Conservation (phyloP, 108 stramenopile genomes). For the Aurantiochytrium sp. region DNA sequence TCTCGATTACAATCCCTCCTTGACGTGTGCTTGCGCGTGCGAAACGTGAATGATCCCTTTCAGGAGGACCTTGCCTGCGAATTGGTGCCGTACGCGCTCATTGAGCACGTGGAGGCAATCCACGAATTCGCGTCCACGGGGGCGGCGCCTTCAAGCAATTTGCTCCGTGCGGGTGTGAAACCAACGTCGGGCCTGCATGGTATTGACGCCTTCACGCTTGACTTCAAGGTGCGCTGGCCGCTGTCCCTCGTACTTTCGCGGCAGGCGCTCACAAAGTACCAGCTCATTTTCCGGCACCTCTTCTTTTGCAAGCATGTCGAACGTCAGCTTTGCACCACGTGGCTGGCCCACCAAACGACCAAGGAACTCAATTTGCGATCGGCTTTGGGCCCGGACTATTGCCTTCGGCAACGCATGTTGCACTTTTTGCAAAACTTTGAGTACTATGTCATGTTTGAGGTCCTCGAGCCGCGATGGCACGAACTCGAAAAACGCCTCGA, state of each 20-base stretch:
- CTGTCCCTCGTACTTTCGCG: slow-evolving; percentile 73
- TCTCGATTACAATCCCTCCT: slow-evolving; percentile 75
- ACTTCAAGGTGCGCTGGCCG: slow-evolving; percentile 78
- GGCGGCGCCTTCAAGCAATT: not conserved
- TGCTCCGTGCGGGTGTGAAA: not conserved
- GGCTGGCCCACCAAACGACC: slow-evolving; percentile 79
- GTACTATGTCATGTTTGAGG: slow-evolving; percentile 93
- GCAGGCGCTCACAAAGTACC: slow-evolving; percentile 72
- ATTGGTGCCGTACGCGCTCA: slow-evolving; percentile 19
- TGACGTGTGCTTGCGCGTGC: slow-evolving; percentile 43
- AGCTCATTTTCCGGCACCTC: slow-evolving; percentile 89
- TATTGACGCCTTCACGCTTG: slow-evolving; percentile 75
- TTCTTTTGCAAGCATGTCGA: slow-evolving; percentile 95
- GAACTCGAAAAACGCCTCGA: slow-evolving; percentile 55
- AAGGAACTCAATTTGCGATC: slow-evolving; percentile 70
- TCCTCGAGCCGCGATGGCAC: slow-evolving; percentile 82
- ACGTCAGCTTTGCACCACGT: slow-evolving; percentile 73
- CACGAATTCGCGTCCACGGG: not conserved
- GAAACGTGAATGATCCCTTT: not conserved
- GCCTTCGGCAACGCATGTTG: slow-evolving; percentile 84
- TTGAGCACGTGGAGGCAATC: slow-evolving; percentile 56
- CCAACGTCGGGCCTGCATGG: slow-evolving; percentile 57
- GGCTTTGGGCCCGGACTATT: slow-evolving; percentile 65
- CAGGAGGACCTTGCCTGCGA: not conserved
- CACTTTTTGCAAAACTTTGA: slow-evolving; percentile 95